Evolutionary conservation across 225 moss, liverwort and hornwort species (phyloP).

Genomic region (Bryoerythrophyllum caledonicum): DNA sequence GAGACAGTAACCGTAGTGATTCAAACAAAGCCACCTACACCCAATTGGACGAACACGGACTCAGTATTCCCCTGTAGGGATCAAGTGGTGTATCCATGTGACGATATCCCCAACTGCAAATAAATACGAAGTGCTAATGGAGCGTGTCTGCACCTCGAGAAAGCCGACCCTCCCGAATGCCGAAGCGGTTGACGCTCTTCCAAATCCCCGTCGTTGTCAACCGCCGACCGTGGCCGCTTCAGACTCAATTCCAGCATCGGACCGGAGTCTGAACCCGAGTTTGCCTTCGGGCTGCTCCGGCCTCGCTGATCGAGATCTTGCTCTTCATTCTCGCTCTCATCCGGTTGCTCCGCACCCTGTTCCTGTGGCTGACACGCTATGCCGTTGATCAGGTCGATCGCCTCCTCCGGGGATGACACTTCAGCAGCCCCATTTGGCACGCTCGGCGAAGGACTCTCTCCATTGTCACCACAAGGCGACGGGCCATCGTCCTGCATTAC

Average conservation of each 20-base stretch:
- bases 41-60: neutral
- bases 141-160: constrained; percentile 65
- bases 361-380: constrained; percentile 63
- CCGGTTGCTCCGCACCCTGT: constrained; percentile 27
- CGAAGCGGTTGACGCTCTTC: constrained; percentile 76
- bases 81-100: too few relatives aligned
- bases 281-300: constrained; percentile 60
- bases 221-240: constrained; percentile 68
- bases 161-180: constrained; percentile 94
- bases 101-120: neutral
- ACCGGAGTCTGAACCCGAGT: constrained; percentile 54
- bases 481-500: constrained; percentile 58
- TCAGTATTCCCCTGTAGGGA: too few relatives aligned
- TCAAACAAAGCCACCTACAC: neutral
- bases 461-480: constrained; percentile 48
- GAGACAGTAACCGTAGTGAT: too few relatives aligned
- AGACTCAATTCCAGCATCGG: constrained; percentile 79
- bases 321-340: constrained; percentile 46
- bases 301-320: constrained; percentile 58
- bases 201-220: constrained; percentile 50
- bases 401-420: constrained; percentile 55
- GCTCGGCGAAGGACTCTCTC: constrained; percentile 46
- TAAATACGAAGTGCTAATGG: neutral
- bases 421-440: constrained; percentile 35
- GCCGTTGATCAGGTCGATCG: constrained; percentile 77